Evolutionary conservation across 139 green algal genomes (phyloP).

Genomic region (Pseudopediastrum boryanum): DNA sequence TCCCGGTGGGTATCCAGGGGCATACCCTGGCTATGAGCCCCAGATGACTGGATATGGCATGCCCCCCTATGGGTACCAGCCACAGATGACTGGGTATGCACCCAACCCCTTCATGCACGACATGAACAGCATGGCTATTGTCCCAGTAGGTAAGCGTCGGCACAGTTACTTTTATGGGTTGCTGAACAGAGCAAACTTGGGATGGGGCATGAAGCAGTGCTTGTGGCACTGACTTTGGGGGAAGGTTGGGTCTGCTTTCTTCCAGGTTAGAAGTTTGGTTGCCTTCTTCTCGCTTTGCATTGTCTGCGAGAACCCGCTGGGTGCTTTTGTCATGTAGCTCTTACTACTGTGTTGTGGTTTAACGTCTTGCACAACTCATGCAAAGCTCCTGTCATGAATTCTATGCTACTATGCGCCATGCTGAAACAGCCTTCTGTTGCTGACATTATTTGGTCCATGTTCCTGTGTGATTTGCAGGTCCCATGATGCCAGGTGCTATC

Average conservation of each 20-base stretch:
- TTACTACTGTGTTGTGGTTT: no score
- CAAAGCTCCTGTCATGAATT: neutral
- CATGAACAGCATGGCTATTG: conserved; percentile 26
- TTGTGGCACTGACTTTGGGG: neutral
- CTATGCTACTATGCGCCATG: neutral
- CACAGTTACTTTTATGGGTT: neutral
- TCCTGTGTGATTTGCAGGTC: conserved; percentile 7
- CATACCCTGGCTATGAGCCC: neutral
- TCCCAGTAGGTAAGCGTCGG: conserved; percentile 20
- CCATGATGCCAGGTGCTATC: conserved; percentile 1
- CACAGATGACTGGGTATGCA: neutral
- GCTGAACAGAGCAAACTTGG: neutral
- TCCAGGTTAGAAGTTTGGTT: no score
- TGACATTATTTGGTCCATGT: neutral
- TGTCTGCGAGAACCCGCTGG: neutral
- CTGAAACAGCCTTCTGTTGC: neutral
- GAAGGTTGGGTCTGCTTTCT: no score
- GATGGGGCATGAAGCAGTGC: neutral
- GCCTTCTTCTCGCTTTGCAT: neutral
- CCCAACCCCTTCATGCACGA: conserved; percentile 8
- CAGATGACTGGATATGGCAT: conserved; percentile 1
- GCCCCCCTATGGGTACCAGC: neutral
- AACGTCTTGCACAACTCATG: neutral
- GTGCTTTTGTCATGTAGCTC: no score
- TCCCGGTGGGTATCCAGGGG: neutral